Conservation (phyloP, 768 basidiomycete species). For the Lentinula edodes region DNA sequence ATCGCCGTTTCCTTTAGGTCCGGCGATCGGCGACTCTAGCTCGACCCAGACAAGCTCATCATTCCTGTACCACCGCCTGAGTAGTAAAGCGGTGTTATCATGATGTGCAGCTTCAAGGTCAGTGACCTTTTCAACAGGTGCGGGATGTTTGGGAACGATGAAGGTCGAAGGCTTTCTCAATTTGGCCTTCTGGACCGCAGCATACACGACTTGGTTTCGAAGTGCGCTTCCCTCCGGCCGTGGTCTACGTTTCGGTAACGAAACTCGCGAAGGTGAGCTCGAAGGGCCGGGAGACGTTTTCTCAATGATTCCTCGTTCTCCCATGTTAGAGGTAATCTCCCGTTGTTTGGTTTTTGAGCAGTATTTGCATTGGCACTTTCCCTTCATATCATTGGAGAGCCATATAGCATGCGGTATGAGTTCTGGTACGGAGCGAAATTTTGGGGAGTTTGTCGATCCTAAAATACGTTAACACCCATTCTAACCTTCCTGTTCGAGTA, state of each 20-base stretch:
- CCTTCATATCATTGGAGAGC: slow-evolving; percentile 54
- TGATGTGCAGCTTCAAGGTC: slow-evolving; percentile 57
- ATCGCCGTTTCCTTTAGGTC: slow-evolving; percentile 29
- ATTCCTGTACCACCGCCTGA: slow-evolving; percentile 59
- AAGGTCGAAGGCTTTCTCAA: slow-evolving; percentile 20
- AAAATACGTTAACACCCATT: not conserved
- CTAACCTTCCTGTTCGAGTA: not conserved
- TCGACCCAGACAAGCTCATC: slow-evolving; percentile 72
- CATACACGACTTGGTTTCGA: slow-evolving; percentile 20
- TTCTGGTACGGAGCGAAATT: slow-evolving; percentile 80
- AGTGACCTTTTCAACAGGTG: slow-evolving; percentile 56
- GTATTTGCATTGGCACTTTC: slow-evolving; percentile 70
- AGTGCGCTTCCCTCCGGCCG: not conserved
- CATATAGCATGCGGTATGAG: slow-evolving; percentile 82
- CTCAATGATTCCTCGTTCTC: slow-evolving; percentile 26
- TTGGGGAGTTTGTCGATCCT: slow-evolving; percentile 23
- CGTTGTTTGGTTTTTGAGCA: slow-evolving; percentile 66
- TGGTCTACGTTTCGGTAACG: slow-evolving; percentile 7
- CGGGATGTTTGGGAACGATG: slow-evolving; percentile 32
- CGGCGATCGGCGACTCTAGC: slow-evolving; percentile 44
- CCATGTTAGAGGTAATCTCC: slow-evolving; percentile 61
- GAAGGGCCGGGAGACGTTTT: slow-evolving; percentile 20
- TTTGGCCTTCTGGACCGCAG: slow-evolving; percentile 34
- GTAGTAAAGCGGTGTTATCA: slow-evolving; percentile 29
- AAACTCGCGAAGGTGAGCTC: slow-evolving; percentile 18